These are phyloP conservation scores for Colletotrichum incanum DNA, from an alignment of 2,329 filamentous ascomycete species.

Conservation along the genomic window DNA sequence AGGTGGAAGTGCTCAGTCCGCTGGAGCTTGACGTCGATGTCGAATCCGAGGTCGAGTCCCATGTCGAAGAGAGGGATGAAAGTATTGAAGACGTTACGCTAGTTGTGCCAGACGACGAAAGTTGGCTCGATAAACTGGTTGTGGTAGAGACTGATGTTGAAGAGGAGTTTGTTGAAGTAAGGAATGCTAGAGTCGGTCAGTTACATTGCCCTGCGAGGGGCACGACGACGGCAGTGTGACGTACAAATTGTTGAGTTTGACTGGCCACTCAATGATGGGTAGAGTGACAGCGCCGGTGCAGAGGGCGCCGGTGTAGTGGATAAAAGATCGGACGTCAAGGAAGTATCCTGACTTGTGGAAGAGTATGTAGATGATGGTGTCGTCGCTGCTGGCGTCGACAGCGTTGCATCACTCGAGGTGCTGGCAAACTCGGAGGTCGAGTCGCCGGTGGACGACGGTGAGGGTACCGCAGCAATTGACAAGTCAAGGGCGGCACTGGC, in stretches of 20 bases:
- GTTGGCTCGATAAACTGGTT: conserved; percentile 34
- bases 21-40: conserved; percentile 12
- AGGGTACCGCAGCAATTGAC: conserved; percentile 20
- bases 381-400: conserved; percentile 42
- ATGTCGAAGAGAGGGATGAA: conserved; percentile 33
- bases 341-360: conserved; percentile 36
- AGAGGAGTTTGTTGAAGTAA: conserved; percentile 41
- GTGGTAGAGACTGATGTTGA: conserved; percentile 41
- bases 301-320: conserved; percentile 42
- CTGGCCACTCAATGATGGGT: conserved; percentile 40
- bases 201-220: neutral
- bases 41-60: conserved; percentile 2
- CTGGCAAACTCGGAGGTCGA: conserved; percentile 12
- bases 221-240: conserved; percentile 6
- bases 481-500: conserved; percentile 30
- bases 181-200: conserved; percentile 38
- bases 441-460: conserved; percentile 24
- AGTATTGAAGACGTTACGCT: conserved; percentile 35
- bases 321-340: conserved; percentile 53
- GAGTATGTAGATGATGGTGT: conserved; percentile 48
- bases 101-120: conserved; percentile 34
- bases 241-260: conserved; percentile 48
- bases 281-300: conserved; percentile 34
- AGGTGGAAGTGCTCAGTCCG: conserved; percentile 21
- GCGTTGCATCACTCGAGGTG: conserved; percentile 18